These are phyloP conservation scores for Lichtheimia ramosa DNA, from an alignment of 371 early-diverging fungal species.

Conservation along the genomic window DNA sequence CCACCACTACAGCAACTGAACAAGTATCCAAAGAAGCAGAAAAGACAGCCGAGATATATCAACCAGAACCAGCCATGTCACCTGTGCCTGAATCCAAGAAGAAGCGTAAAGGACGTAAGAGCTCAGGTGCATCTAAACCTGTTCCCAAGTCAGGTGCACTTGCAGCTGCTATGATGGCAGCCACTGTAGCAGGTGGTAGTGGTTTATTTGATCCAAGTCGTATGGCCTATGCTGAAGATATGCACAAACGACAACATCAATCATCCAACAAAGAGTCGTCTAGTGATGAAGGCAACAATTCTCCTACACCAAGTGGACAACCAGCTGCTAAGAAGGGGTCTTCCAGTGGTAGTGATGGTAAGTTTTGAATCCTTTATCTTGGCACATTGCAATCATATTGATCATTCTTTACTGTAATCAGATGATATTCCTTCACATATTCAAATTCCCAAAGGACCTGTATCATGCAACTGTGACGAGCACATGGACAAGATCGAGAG, in stretches of 20 bases:
- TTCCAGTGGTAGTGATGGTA: too few relatives aligned
- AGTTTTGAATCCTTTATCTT: too few relatives aligned
- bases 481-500: slow-evolving; percentile 67
- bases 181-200: slow-evolving; percentile 46
- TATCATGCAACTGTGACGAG: slow-evolving; percentile 62
- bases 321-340: too few relatives aligned
- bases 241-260: slow-evolving; percentile 4
- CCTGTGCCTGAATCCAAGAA: slow-evolving; percentile 29
- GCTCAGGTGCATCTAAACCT: slow-evolving; percentile 22
- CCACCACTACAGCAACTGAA: slow-evolving; percentile 5
- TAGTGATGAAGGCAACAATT: slow-evolving; percentile 2
- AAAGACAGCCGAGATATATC: slow-evolving; percentile 15
- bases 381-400: too few relatives aligned
- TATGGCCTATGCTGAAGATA: slow-evolving; percentile 18
- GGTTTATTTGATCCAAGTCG: slow-evolving; percentile 38
- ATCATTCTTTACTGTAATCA: not conserved
- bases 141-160: slow-evolving; percentile 47
- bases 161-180: slow-evolving; percentile 56
- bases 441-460: slow-evolving; percentile 49
- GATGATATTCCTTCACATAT: slow-evolving; percentile 42
- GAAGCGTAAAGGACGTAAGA: slow-evolving; percentile 32
- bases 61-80: slow-evolving; percentile 16
- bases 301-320: too few relatives aligned
- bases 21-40: slow-evolving; percentile 4
- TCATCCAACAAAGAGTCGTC: not conserved